phyloP scores from a whole-genome alignment of 768 basidiomycete species.

The Lactifluus volemus region DNA sequence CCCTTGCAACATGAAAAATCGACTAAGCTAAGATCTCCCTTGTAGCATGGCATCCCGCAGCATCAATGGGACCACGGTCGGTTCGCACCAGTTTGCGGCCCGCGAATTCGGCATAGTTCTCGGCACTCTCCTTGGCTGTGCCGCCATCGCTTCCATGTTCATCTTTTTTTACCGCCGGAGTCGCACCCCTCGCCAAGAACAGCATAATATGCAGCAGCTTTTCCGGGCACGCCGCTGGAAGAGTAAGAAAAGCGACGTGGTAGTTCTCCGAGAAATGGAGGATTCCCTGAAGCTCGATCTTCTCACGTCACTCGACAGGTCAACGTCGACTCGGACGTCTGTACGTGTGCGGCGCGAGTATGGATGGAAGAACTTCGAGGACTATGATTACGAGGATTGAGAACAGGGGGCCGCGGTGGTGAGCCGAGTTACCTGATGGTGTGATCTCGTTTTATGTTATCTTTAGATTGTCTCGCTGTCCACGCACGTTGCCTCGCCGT shows the following conservation, averaged over 20 bases:
- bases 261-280: background rate
- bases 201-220: no score
- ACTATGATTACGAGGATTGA: background rate
- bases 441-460: no score
- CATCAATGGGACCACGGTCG: background rate
- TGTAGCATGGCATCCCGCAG: background rate
- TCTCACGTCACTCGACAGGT: background rate
- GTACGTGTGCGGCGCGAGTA: background rate
- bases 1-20: background rate
- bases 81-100: background rate
- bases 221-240: background rate
- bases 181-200: background rate
- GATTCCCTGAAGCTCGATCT: background rate
- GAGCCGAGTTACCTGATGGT: no score
- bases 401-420: background rate
- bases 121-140: background rate
- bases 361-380: constrained; percentile 8
- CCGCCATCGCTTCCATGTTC: background rate
- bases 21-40: background rate
- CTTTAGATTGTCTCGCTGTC: no score
- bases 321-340: background rate
- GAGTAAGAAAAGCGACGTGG: background rate
- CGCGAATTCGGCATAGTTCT: constrained; percentile 4
- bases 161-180: background rate
- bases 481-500: no score